Evolutionary conservation across 371 early-diverging fungal genomes (phyloP).

Genomic region (Fennellomyces sp.): DNA sequence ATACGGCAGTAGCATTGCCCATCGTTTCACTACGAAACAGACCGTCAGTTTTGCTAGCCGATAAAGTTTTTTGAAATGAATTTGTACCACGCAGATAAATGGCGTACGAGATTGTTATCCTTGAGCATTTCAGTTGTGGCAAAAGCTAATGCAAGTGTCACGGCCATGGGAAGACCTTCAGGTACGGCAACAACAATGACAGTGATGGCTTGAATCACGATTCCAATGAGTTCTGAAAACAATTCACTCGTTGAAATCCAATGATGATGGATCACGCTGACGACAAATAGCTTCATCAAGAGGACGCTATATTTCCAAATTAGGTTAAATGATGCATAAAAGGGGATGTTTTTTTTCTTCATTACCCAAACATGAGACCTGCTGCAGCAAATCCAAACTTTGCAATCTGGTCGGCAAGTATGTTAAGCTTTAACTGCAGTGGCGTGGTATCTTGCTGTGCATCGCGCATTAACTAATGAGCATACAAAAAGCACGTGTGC

Average conservation of each 20-base stretch:
- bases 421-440: conserved; percentile 74
- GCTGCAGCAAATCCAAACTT: conserved; percentile 73
- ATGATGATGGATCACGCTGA: conserved; percentile 43
- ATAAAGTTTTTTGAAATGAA: not conserved
- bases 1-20: conserved; percentile 84
- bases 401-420: conserved; percentile 76
- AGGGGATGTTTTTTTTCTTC: conserved; percentile 18
- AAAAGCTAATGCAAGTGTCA: conserved; percentile 79
- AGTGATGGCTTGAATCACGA: conserved; percentile 63
- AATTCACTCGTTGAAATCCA: conserved; percentile 41
- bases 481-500: not conserved
- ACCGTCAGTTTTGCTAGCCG: too few relatives aligned
- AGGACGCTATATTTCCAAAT: conserved; percentile 29
- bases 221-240: conserved; percentile 47
- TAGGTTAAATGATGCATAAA: conserved; percentile 1
- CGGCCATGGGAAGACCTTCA: conserved; percentile 89
- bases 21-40: conserved; percentile 87
- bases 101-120: conserved; percentile 80
- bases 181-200: conserved; percentile 76
- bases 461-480: conserved; percentile 40
- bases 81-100: conserved; percentile 66
- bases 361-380: conserved; percentile 55
- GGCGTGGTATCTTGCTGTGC: conserved; percentile 71
- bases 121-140: conserved; percentile 77
- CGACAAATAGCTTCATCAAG: conserved; percentile 59